Percentiles rank a stretch among this genome's conserved stretches.
phyloP scores from a whole-genome alignment of 2,329 filamentous ascomycete genomes.

The Fusarium tuaranense region DNA sequence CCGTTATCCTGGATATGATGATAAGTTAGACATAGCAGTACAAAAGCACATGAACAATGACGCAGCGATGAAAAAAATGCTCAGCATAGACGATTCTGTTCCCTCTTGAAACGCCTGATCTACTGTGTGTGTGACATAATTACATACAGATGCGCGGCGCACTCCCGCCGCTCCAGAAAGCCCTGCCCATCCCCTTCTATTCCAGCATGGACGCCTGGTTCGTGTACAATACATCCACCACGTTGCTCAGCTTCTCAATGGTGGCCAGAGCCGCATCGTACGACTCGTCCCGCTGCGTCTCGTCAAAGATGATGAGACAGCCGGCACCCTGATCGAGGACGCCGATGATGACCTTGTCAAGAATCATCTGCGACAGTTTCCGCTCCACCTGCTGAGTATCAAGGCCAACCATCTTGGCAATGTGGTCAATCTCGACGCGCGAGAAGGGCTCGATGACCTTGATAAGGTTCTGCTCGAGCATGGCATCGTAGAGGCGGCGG shows the following conservation, averaged over 20 bases:
- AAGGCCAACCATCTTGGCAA: constrained; percentile 96
- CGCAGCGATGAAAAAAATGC: constrained; percentile 22
- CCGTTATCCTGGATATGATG: constrained; percentile 8
- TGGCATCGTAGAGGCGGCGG: constrained; percentile 94
- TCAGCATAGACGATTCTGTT: constrained; percentile 41
- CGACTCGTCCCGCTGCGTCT: constrained; percentile 90
- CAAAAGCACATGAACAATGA: constrained; percentile 18
- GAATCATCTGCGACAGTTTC: constrained; percentile 99
- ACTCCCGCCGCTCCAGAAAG: constrained; percentile 1
- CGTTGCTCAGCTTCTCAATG: constrained; percentile 96
- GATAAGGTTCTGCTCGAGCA: constrained; percentile 99
- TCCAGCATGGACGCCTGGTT: constrained; percentile 97
- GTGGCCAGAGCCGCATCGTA: constrained; percentile 96
- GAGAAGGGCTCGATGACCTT: constrained; percentile 99
- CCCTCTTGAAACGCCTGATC: constrained; percentile 47
- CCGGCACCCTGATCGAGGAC: constrained; percentile 98
- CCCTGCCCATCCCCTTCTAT: constrained; percentile 58
- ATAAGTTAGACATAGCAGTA: constrained; percentile 14
- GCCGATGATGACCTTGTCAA: constrained; percentile 98
- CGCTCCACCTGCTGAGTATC: constrained; percentile 97
- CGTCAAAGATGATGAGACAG: constrained; percentile 96
- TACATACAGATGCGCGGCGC: constrained; percentile 45
- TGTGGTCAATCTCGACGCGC: constrained; percentile 94
- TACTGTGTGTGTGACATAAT: constrained; percentile 47
- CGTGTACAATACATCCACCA: constrained; percentile 97